Evolutionary conservation across 1,139 yeast genomes (phyloP).

Genomic region (Yamadazyma spencermartinsiae): DNA sequence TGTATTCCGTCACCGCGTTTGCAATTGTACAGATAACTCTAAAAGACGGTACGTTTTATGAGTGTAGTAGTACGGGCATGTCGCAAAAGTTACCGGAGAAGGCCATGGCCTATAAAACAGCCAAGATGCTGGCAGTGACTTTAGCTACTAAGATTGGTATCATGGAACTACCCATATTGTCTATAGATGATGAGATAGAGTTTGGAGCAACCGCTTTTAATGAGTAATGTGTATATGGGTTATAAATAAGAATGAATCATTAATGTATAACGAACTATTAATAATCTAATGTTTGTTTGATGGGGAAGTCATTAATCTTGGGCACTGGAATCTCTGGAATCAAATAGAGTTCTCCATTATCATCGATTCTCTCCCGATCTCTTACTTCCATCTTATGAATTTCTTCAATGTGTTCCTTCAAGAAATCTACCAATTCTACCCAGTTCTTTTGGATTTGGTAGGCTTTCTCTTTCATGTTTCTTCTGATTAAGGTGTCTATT

Average conservation of each 20-base stretch:
- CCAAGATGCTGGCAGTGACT: constrained; percentile 55
- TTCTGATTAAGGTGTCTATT: constrained; percentile 74
- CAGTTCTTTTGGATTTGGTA: constrained; percentile 73
- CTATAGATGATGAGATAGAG: constrained; percentile 1
- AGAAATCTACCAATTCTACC: constrained; percentile 53
- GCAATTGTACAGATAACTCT: constrained; percentile 41
- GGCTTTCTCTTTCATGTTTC: constrained; percentile 77
- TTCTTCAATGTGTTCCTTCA: constrained; percentile 64
- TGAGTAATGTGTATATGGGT: no score
- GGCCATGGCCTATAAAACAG: constrained; percentile 38
- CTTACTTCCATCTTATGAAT: constrained; percentile 78
- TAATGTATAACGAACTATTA: constrained; percentile 18
- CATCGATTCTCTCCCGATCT: constrained; percentile 87
- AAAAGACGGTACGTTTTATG: constrained; percentile 48
- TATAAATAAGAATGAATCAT: constrained; percentile 1
- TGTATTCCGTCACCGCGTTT: constrained; percentile 23
- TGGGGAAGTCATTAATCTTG: constrained; percentile 57
- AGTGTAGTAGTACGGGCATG: constrained; percentile 43
- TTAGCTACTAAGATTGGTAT: constrained; percentile 47
- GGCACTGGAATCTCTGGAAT: constrained; percentile 76
- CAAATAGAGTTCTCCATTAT: constrained; percentile 78
- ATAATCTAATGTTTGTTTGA: constrained; percentile 55
- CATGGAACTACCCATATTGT: constrained; percentile 21
- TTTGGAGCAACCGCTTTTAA: no score
- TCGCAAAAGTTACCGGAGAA: constrained; percentile 35